Conservation (phyloP, 495 filamentous ascomycete species). For the Penicillium malachiteum region DNA sequence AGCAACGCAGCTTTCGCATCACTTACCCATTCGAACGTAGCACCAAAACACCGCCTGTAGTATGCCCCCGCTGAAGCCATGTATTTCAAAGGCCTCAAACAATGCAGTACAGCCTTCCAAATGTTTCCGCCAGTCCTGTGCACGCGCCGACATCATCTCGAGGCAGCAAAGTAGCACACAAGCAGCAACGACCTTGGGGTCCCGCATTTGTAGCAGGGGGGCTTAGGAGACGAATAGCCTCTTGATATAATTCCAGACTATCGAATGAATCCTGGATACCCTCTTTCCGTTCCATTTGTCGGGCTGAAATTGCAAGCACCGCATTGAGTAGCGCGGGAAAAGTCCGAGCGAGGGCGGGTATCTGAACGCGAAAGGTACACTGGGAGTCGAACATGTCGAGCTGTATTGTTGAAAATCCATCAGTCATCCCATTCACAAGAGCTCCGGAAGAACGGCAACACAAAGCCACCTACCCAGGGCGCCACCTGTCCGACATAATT, state of each 20-base stretch:
- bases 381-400: constrained; percentile 53
- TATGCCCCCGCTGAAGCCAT: constrained; percentile 41
- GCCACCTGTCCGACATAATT: constrained; percentile 47
- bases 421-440: neutral
- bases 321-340: constrained; percentile 42
- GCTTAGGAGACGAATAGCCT: constrained; percentile 42
- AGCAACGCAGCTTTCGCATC: neutral
- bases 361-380: constrained; percentile 40
- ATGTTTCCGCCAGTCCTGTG: constrained; percentile 47
- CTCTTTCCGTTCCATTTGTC: constrained; percentile 44
- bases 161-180: constrained; percentile 44
- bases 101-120: constrained; percentile 49
- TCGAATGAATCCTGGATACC: constrained; percentile 35
- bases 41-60: constrained; percentile 51
- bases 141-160: constrained; percentile 50
- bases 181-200: constrained; percentile 40
- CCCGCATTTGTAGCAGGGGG: constrained; percentile 36
- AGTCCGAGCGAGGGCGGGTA: constrained; percentile 36
- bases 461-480: constrained; percentile 34
- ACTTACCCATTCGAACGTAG: constrained; percentile 45
- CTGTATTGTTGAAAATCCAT: constrained; percentile 16
- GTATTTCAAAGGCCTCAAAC: constrained; percentile 41
- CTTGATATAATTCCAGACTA: constrained; percentile 46
- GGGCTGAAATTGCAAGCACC: constrained; percentile 43
- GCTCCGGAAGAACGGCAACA: neutral